phyloP scores from a whole-genome alignment of 805 yeast species.

The Wickerhamomyces silvicola region DNA sequence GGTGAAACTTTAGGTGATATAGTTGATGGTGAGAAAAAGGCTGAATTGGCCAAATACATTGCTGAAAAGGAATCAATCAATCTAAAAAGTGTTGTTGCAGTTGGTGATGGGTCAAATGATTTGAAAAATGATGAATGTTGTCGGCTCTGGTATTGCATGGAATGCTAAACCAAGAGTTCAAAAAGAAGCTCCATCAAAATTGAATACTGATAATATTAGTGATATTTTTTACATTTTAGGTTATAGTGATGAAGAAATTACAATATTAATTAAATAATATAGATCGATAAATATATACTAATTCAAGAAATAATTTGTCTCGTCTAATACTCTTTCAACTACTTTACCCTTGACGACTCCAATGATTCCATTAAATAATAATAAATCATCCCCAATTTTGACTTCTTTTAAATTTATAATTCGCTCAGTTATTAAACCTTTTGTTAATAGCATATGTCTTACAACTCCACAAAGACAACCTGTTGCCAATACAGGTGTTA shows the following conservation, averaged over 20 bases:
- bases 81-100: slow-evolving; percentile 58
- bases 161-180: slow-evolving; percentile 95
- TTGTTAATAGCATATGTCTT: slow-evolving; percentile 55
- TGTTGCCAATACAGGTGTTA: slow-evolving; percentile 69
- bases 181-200: slow-evolving; percentile 67
- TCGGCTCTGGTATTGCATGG: slow-evolving; percentile 96
- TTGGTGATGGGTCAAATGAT: slow-evolving; percentile 98
- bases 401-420: slow-evolving; percentile 42
- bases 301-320: slow-evolving; percentile 2
- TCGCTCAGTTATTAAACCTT: slow-evolving; percentile 48
- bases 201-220: slow-evolving; percentile 66
- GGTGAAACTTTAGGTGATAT: slow-evolving; percentile 77
- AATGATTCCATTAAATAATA: slow-evolving; percentile 75
- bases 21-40: slow-evolving; percentile 84
- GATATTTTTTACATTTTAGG: slow-evolving; percentile 84
- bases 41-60: slow-evolving; percentile 57
- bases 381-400: slow-evolving; percentile 56
- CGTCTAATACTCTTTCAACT: slow-evolving; percentile 14
- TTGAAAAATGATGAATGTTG: slow-evolving; percentile 83
- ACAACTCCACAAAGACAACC: slow-evolving; percentile 87
- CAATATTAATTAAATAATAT: slow-evolving; percentile 1
- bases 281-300: not conserved
- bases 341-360: slow-evolving; percentile 68
- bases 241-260: slow-evolving; percentile 49
- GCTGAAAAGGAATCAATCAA: slow-evolving; percentile 50